Evolutionary conservation across 2,329 filamentous ascomycete species (phyloP).

Genomic region (Xylaria sp.): DNA sequence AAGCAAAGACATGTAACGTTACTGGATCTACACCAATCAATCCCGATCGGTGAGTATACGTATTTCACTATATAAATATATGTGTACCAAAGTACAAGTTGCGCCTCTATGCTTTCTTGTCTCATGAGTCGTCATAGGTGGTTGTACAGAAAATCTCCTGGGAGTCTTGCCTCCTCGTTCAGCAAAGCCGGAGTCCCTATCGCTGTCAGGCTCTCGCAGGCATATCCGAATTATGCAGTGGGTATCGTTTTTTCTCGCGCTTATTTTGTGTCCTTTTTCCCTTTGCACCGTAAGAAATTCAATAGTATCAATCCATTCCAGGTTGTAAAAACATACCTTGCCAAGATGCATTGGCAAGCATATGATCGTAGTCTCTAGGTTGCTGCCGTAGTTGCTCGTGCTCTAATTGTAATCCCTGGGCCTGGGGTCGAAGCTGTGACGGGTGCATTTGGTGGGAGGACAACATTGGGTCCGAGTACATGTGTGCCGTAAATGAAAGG

Average conservation of each 20-base stretch:
- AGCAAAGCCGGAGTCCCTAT: conserved; percentile 4
- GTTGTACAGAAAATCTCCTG: conserved; percentile 19
- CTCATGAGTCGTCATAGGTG: conserved; percentile 34
- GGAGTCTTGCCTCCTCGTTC: conserved; percentile 18
- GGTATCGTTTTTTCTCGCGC: conserved; percentile 44
- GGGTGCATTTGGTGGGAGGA: conserved; percentile 53
- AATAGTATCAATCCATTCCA: conserved; percentile 43
- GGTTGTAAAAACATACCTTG: conserved; percentile 48
- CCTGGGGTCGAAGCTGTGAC: conserved; percentile 47
- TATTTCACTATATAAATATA: conserved; percentile 19
- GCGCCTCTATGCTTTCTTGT: conserved; percentile 30
- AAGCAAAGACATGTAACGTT: conserved; percentile 19
- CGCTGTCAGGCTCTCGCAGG: conserved; percentile 30
- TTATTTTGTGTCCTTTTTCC: conserved; percentile 14
- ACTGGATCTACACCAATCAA: conserved; percentile 18
- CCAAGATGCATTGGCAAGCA: conserved; percentile 56
- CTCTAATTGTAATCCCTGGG: conserved; percentile 42
- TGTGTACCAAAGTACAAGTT: conserved; percentile 22
- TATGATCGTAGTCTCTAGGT: conserved; percentile 59
- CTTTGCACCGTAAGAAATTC: conserved; percentile 23
- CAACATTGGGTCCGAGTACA: conserved; percentile 60
- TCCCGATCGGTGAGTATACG: not conserved
- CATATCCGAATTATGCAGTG: conserved; percentile 36
- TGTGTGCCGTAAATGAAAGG: conserved; percentile 57
- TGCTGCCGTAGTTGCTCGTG: conserved; percentile 51